phyloP scores from a whole-genome alignment of 2,329 filamentous ascomycete species.

The Verticillium nonalfalfae region DNA sequence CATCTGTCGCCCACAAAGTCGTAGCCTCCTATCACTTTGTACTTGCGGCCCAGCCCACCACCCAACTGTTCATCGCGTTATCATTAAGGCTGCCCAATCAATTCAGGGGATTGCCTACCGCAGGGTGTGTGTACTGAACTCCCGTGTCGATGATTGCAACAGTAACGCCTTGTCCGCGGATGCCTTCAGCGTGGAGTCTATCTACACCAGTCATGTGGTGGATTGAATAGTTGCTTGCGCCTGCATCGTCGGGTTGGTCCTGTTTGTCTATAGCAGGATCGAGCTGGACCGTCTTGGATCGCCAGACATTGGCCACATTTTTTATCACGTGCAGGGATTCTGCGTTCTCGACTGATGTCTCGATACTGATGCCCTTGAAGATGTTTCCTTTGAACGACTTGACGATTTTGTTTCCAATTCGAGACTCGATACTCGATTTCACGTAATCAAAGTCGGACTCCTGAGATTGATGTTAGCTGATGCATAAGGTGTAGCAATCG shows the following conservation, averaged over 20 bases:
- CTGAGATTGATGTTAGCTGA: background rate
- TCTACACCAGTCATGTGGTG: conserved; percentile 32
- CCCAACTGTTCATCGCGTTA: conserved; percentile 5
- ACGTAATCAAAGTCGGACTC: background rate
- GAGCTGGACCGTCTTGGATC: conserved; percentile 4
- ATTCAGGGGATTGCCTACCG: conserved; percentile 15
- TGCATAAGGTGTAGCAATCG: too few species aligned
- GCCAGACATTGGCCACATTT: conserved; percentile 6
- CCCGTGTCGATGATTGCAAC: conserved; percentile 33
- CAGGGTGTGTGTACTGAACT: conserved; percentile 30
- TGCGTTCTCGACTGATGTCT: background rate
- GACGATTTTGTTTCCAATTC: conserved; percentile 1
- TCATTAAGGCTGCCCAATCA: background rate
- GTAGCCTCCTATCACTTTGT: conserved; percentile 11
- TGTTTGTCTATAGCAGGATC: background rate
- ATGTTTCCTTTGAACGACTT: conserved; percentile 6
- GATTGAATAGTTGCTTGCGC: conserved; percentile 21
- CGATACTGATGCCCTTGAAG: conserved; percentile 9
- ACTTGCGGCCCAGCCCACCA: conserved; percentile 6
- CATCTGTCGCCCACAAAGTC: conserved; percentile 8
- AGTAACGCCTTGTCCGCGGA: conserved; percentile 28
- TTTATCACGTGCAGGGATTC: conserved; percentile 1
- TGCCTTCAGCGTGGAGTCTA: conserved; percentile 27
- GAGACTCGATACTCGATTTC: background rate
- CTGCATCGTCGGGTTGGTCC: background rate